Conservation (phyloP, 306 rosid genomes). For the Trifolium repens region DNA sequence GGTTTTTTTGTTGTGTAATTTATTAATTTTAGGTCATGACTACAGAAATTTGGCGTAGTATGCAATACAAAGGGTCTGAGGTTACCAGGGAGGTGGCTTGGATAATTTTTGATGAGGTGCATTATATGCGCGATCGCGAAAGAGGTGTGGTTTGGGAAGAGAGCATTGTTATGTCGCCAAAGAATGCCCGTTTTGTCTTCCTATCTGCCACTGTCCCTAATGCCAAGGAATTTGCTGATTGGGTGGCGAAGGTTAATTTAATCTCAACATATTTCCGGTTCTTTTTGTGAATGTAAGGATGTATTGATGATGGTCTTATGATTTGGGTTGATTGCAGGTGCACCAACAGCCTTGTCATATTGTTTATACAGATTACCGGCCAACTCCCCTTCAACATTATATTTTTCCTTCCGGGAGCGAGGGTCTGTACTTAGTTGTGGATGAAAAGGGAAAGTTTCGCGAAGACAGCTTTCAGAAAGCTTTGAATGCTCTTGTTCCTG, state of each 20-base stretch:
- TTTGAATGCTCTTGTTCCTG: slow-evolving; percentile 75
- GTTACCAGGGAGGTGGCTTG: slow-evolving; percentile 89
- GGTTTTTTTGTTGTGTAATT: neutral
- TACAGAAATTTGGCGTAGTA: slow-evolving; percentile 95
- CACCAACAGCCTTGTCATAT: slow-evolving; percentile 96
- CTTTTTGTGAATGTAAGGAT: neutral
- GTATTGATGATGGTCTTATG: slow-evolving; percentile 33
- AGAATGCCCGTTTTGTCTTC: slow-evolving; percentile 87
- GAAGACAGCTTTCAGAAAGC: slow-evolving; percentile 89
- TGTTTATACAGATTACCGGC: slow-evolving; percentile 93
- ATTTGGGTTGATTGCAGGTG: slow-evolving; percentile 60
- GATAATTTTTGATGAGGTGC: slow-evolving; percentile 95
- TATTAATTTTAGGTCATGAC: slow-evolving; percentile 78
- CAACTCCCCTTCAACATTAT: slow-evolving; percentile 97
- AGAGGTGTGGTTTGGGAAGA: slow-evolving; percentile 99
- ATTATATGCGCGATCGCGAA: slow-evolving; percentile 96
- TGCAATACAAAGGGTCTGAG: slow-evolving; percentile 98
- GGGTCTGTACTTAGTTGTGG: slow-evolving; percentile 88
- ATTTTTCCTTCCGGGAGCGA: slow-evolving; percentile 86
- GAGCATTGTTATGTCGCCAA: slow-evolving; percentile 96
- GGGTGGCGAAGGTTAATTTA: slow-evolving; percentile 87
- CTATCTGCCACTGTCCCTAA: slow-evolving; percentile 96
- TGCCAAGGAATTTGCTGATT: slow-evolving; percentile 92
- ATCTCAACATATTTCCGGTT: neutral
- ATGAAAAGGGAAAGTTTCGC: slow-evolving; percentile 82